These are phyloP conservation scores for Colletotrichum lini DNA, from an alignment of 2,329 filamentous ascomycete species.

Conservation along the genomic window DNA sequence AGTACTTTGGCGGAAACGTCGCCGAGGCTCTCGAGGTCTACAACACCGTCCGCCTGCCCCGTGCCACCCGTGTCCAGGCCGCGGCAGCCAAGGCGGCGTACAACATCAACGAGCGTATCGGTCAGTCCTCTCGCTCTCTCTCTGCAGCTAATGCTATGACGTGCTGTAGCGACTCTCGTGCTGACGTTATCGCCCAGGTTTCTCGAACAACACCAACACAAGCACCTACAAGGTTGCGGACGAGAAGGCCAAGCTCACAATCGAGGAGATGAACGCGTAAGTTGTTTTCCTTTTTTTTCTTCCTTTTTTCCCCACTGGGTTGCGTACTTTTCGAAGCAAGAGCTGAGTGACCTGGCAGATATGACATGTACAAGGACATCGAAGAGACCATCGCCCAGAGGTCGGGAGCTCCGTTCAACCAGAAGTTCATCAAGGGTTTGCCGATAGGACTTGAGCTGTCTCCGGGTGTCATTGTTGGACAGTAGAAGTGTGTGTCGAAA, in stretches of 20 bases:
- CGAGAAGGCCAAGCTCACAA: conserved; percentile 73
- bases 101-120: conserved; percentile 76
- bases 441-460: conserved; percentile 65
- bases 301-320: too few relatives aligned
- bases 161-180: neutral
- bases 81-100: conserved; percentile 71
- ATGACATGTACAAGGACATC: conserved; percentile 72
- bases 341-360: conserved; percentile 53
- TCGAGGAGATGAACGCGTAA: conserved; percentile 78
- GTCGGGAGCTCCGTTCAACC: conserved; percentile 52
- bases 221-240: conserved; percentile 74
- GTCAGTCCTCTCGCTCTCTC: conserved; percentile 48
- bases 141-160: neutral
- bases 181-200: conserved; percentile 57
- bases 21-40: conserved; percentile 64
- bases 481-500: neutral
- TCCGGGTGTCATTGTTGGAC: conserved; percentile 58
- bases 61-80: conserved; percentile 69
- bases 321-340: too few relatives aligned
- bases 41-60: conserved; percentile 66
- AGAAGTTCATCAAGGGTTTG: conserved; percentile 59
- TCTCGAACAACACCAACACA: conserved; percentile 71
- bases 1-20: conserved; percentile 63
- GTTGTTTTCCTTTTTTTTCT: conserved; percentile 44
- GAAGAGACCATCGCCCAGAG: conserved; percentile 61